Base-by-base conservation (phyloP, 345 rosid species). In the Laguncularia racemosa region DNA sequence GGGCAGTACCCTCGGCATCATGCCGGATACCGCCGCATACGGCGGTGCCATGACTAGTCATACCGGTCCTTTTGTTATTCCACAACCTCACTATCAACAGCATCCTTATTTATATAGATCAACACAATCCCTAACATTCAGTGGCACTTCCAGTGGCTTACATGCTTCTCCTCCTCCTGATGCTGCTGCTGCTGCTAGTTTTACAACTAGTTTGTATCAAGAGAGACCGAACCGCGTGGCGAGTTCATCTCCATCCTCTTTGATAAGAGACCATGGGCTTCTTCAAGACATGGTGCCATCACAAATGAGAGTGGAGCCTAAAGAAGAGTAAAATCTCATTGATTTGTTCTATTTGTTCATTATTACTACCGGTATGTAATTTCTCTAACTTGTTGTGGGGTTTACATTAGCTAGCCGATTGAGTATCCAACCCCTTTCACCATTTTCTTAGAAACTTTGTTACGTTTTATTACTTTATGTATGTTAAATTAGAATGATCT, bases 241-340 rank as follows among this genome's bases (percentile, higher is more conserved):
- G 49, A 16, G 3, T 6, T 62, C 14, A 2, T 55, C 28, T 44
- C 49, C 69, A 60, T 66, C 78, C 9, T 50, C 75, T 68, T 71
- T 71, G 68, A 44, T 65, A 48, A 71, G 84, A 69, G 97, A 87
- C 63, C 72, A 79, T 44, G 99, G 99, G 15, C 86, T 93, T 44
- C 99, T 93, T 71, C 89, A 93, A 68, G 99, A 93, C 71, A 85
- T 91, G 3, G 83, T 84, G 61, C 92, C 96, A 40, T 66, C 95
- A 12, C 95, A 74, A 73, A 84, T 83, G 80, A 69, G 84, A 57
- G 70, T 68, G 46, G 79, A 73, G 62, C 55, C 66, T 1, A 63
- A 79, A 44, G 67, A 69, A 53, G 79, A 75, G 62, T 66, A 63
- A 66, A 4, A 4, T 4, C 40, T 33, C 40, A 33, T 33, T 4